A percentile compares a stretch with the other conserved stretches of the same genome.
phyloP scores from a whole-genome alignment of 2,329 filamentous ascomycete genomes.

The Ceratocystis huliohia region DNA sequence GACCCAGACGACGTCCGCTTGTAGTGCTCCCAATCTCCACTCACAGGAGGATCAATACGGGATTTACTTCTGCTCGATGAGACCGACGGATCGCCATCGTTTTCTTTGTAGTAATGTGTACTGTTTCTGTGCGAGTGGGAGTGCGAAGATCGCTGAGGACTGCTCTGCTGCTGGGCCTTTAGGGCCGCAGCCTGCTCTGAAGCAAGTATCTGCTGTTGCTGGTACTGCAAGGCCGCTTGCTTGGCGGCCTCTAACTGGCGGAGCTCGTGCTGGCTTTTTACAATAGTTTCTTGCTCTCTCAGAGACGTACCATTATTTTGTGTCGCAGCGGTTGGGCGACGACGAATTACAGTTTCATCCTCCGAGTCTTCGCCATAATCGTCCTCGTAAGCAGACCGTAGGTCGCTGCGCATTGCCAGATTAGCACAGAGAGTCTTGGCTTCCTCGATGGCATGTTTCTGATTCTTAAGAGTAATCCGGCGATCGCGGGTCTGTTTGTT shows the following conservation, averaged over 20 bases:
- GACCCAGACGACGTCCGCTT: constrained; percentile 6
- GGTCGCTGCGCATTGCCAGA: constrained; percentile 41
- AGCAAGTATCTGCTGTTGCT: constrained; percentile 15
- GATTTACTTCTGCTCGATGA: constrained; percentile 7
- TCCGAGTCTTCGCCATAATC: constrained; percentile 18
- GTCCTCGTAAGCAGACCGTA: constrained; percentile 30
- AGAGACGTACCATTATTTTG: not conserved
- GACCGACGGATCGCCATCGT: constrained; percentile 2
- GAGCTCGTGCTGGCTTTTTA: not conserved
- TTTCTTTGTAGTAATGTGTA: constrained; percentile 14
- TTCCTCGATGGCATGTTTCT: constrained; percentile 40
- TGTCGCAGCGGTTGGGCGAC: constrained; percentile 13
- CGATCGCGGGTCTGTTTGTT: constrained; percentile 41
- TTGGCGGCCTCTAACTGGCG: constrained; percentile 7
- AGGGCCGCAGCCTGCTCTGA: constrained; percentile 9
- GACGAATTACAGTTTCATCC: constrained; percentile 15
- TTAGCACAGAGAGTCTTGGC: constrained; percentile 38
- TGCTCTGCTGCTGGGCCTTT: constrained; percentile 10
- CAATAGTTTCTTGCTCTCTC: not conserved
- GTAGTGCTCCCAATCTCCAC: constrained; percentile 16
- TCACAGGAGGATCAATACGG: not conserved
- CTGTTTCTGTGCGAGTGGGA: constrained; percentile 15
- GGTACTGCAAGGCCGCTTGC: not conserved
- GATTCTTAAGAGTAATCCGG: constrained; percentile 35
- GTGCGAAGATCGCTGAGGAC: constrained; percentile 10